Conservation (phyloP, 1,139 yeast genomes). For the Sugiyamaella sp. region DNA sequence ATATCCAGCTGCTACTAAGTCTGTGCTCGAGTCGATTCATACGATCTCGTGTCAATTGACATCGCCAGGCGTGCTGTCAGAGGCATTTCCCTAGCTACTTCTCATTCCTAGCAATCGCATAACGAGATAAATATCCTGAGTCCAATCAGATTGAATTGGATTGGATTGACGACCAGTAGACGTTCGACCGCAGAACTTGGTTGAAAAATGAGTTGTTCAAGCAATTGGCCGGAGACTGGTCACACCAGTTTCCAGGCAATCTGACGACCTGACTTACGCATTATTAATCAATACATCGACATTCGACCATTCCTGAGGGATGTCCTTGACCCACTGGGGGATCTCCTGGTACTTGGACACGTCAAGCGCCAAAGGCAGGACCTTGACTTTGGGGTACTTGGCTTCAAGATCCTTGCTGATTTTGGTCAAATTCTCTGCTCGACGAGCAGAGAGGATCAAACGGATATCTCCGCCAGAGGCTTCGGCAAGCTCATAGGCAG, state of each 20-base stretch:
- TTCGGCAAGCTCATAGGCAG: slow-evolving; percentile 70
- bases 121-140: too few relatives aligned
- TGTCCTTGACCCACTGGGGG: slow-evolving; percentile 51
- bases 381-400: slow-evolving; percentile 50
- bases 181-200: not conserved
- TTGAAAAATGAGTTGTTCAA: too few relatives aligned
- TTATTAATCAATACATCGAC: slow-evolving; percentile 67
- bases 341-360: slow-evolving; percentile 58
- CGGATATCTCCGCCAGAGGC: slow-evolving; percentile 69
- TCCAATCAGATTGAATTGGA: too few relatives aligned
- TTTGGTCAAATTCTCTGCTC: slow-evolving; percentile 52
- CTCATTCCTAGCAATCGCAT: not conserved
- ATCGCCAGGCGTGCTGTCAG: too few relatives aligned
- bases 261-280: slow-evolving; percentile 51
- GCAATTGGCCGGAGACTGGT: too few relatives aligned
- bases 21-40: too few relatives aligned
- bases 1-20: too few relatives aligned
- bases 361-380: slow-evolving; percentile 60
- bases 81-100: too few relatives aligned
- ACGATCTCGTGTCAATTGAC: not conserved
- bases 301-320: slow-evolving; percentile 45
- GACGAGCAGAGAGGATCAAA: slow-evolving; percentile 69
- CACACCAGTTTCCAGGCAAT: too few relatives aligned
- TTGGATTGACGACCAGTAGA: too few relatives aligned
- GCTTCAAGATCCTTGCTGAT: slow-evolving; percentile 51